Evolutionary conservation across 2,329 filamentous ascomycete species (phyloP), one percentile per base, ranked within the genome.

Genomic region (Trichophyton rubrum): DNA sequence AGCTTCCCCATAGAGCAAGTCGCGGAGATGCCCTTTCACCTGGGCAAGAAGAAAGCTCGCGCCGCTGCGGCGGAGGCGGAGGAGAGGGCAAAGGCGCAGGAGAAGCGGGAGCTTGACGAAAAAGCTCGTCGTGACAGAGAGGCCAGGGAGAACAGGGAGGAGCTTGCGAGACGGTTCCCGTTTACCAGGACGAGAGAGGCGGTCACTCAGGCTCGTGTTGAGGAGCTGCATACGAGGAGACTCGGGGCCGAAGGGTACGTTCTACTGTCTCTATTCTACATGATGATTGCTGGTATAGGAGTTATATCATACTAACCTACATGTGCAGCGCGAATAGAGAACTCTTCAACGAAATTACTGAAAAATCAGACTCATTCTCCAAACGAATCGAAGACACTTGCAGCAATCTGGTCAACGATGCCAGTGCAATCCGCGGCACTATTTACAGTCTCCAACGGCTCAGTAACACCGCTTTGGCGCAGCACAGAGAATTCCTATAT

Each of bases 211-310:
- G 68, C 67, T 24, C 73, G 76, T 60, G 63, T 77, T 56, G 70
- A 71, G 47, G 66, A 66, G 58, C 66, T 71, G 38, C 71, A 64
- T 59, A 83, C 88, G 68, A 77, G 78, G 58, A 93, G 92, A 86
- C 90, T 89, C 72, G 83, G 86, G 69, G 83, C 85, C 61, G 88
- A 90, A 67, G 83, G 85, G 70, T 91, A 84, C 71, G 86, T 84
- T 2, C n/a, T 85, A 38, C 27, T 55, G 7, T 35, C 51, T 55
- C 51, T 41, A 49, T 8, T 20, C 20, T 13, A 38, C 33, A 9
- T 13, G 3, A 4, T 38, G 33, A 13, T 13, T 38, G 33, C 27
- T 13, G 33, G 11, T 38, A 38, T 13, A 13, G 15, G 40, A 15
- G n/a, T 20, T 62, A 30, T 43, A n/a, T 30, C 53, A 27, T 51